Percentiles rank a stretch among this genome's conserved stretches.
Evolutionary conservation across 2,329 filamentous ascomycete species (phyloP).

Genomic region (Penicillium sp.): DNA sequence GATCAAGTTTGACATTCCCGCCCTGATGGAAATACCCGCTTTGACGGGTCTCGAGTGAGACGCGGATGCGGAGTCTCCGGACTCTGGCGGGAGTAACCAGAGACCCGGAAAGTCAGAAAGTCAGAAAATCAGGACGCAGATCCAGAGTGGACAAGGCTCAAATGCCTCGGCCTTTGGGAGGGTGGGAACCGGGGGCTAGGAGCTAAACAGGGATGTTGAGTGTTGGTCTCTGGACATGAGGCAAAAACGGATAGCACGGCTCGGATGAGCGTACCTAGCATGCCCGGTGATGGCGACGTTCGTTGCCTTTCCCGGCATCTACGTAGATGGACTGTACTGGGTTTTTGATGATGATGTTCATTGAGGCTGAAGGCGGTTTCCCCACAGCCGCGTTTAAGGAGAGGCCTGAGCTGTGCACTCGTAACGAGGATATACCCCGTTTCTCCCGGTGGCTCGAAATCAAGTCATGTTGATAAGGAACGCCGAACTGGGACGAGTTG

Average conservation of each 20-base stretch:
- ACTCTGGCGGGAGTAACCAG: background rate
- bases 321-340: background rate
- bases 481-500: background rate
- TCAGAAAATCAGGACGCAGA: background rate
- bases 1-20: background rate
- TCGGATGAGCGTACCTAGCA: background rate
- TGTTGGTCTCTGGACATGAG: background rate
- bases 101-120: background rate
- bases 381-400: conserved; percentile 5
- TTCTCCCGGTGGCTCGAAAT: background rate
- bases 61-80: background rate
- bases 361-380: conserved; percentile 4
- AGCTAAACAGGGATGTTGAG: background rate
- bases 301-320: background rate
- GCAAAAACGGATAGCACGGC: conserved; percentile 1
- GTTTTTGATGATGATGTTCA: background rate
- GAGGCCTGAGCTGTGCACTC: background rate
- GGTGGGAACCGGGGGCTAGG: background rate
- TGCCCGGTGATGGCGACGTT: background rate
- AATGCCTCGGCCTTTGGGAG: background rate
- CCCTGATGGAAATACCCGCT: background rate
- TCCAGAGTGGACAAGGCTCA: background rate
- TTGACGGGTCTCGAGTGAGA: background rate
- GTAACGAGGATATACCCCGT: background rate
- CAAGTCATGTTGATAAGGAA: background rate